A percentile compares a stretch with the other conserved stretches of the same genome.
Evolutionary conservation across 768 basidiomycete species (phyloP).

Genomic region (Hygrocybe punicea): DNA sequence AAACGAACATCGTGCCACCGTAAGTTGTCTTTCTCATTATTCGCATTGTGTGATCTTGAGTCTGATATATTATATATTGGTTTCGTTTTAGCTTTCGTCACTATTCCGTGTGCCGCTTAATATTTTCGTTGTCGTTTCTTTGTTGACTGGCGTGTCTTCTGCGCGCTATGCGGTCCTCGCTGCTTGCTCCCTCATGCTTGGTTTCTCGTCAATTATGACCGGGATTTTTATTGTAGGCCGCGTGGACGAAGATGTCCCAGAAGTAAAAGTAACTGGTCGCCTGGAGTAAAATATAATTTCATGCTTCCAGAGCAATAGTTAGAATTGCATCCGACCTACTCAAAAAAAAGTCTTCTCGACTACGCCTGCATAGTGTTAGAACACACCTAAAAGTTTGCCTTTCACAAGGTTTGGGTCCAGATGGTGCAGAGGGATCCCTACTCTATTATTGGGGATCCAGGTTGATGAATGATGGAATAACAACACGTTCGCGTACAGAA

Average conservation of each 20-base stretch:
- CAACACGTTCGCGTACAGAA: no score
- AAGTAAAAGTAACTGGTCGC: not conserved
- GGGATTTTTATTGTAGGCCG: slow-evolving; percentile 44
- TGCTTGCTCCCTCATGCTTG: slow-evolving; percentile 55
- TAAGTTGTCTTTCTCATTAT: slow-evolving; percentile 32
- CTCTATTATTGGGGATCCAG: no score
- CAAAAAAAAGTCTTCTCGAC: no score
- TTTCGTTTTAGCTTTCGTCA: slow-evolving; percentile 50
- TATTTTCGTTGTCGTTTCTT: slow-evolving; percentile 65
- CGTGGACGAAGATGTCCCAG: slow-evolving; percentile 18
- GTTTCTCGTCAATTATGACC: slow-evolving; percentile 58
- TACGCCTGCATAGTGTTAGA: no score
- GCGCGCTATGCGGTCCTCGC: slow-evolving; percentile 60
- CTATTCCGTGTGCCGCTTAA: slow-evolving; percentile 75
- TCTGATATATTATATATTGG: no score
- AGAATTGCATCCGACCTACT: no score
- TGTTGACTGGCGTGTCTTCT: slow-evolving; percentile 65
- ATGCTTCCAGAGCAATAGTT: no score
- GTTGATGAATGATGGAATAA: no score
- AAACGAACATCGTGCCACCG: slow-evolving; percentile 73
- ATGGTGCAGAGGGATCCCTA: no score
- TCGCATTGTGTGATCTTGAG: no score
- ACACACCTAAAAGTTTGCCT: no score
- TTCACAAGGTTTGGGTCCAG: no score
- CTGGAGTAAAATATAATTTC: not conserved